Conservation (phyloP, 805 yeast species). For the Suhomyces tanzawaensis region DNA sequence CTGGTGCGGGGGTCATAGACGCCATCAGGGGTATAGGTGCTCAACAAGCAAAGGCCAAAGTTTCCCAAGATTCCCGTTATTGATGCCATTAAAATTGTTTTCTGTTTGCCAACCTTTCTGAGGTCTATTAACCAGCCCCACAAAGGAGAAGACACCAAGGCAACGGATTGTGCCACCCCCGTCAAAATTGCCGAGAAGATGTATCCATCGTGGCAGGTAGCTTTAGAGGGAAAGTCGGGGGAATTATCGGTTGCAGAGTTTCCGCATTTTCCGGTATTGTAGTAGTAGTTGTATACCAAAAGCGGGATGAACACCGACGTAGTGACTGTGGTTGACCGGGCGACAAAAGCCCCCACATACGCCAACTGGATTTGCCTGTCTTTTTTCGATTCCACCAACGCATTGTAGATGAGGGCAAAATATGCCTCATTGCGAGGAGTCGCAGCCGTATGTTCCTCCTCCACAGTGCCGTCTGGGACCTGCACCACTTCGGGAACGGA, state of each 20-base stretch:
- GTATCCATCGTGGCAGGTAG: conserved; percentile 59
- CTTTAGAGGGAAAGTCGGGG: conserved; percentile 22
- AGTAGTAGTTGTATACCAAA: conserved; percentile 56
- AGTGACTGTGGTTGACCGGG: conserved; percentile 61
- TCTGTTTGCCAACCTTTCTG: conserved; percentile 25
- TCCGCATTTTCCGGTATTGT: conserved; percentile 48
- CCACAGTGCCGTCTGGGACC: conserved; percentile 17
- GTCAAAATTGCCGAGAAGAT: conserved; percentile 64
- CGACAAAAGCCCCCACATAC: conserved; percentile 58
- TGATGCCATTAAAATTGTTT: conserved; percentile 36
- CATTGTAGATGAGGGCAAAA: not conserved
- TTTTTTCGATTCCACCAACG: conserved; percentile 1
- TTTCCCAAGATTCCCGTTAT: conserved; percentile 45
- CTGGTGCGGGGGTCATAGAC: conserved; percentile 34
- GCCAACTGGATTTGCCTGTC: conserved; percentile 34
- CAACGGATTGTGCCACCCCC: conserved; percentile 60
- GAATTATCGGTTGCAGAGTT: conserved; percentile 3
- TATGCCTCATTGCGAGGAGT: not conserved
- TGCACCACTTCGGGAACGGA: conserved; percentile 4
- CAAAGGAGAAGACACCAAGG: conserved; percentile 60
- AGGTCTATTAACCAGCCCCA: conserved; percentile 59
- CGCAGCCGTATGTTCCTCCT: not conserved
- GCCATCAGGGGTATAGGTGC: conserved; percentile 10
- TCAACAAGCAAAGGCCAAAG: conserved; percentile 24
- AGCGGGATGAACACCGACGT: conserved; percentile 62